Conservation (phyloP, 805 yeast genomes). For the Clavispora fructus region DNA sequence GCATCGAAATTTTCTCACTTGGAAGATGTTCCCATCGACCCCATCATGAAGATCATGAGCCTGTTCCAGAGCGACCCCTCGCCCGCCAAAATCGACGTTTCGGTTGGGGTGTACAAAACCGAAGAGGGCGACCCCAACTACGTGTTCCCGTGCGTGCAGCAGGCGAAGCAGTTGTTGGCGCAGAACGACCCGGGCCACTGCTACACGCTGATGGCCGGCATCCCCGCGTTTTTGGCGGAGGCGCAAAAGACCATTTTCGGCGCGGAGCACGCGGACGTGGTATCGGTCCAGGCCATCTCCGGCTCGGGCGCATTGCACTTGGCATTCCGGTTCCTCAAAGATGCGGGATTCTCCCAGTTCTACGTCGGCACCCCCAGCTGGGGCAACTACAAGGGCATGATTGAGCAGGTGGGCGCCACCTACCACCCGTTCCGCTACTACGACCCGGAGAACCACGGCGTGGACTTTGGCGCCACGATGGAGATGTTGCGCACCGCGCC, state of each 20-base stretch:
- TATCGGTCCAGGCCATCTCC: conserved; percentile 35
- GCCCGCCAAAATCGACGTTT: conserved; percentile 35
- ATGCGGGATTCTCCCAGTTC: conserved; percentile 15
- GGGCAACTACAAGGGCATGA: conserved; percentile 35
- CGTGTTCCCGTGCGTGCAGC: conserved; percentile 33
- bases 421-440: conserved; percentile 27
- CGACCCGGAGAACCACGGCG: conserved; percentile 20
- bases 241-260: conserved; percentile 37
- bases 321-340: conserved; percentile 25
- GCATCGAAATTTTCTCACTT: conserved; percentile 5
- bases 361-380: conserved; percentile 37
- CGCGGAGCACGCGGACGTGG: conserved; percentile 22
- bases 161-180: conserved; percentile 29
- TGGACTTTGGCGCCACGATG: conserved; percentile 24
- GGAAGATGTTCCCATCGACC: conserved; percentile 10
- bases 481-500: conserved; percentile 27
- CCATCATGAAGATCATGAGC: conserved; percentile 14
- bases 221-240: conserved; percentile 29
- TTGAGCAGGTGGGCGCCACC: conserved; percentile 26
- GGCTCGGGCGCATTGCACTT: conserved; percentile 41
- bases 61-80: conserved; percentile 18
- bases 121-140: conserved; percentile 29
- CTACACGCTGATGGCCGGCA: conserved; percentile 39
- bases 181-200: conserved; percentile 39
- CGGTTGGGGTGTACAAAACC: conserved; percentile 43